phyloP scores from a whole-genome alignment of 2,329 filamentous ascomycete species.

The Aspergillus neoniger region DNA sequence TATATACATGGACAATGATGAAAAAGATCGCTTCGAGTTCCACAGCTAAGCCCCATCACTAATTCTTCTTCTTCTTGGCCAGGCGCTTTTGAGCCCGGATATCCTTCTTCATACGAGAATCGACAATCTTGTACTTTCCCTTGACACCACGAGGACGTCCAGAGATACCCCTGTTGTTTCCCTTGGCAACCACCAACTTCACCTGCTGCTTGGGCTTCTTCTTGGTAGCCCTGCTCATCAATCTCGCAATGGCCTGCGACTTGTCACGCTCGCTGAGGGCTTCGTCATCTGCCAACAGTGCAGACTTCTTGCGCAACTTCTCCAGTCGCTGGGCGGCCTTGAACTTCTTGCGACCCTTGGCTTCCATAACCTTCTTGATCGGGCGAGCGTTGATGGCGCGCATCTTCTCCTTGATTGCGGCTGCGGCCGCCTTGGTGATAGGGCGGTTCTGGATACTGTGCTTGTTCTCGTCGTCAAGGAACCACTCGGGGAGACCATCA shows the following conservation, averaged over 20 bases:
- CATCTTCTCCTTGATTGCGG: conserved; percentile 91
- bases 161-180: conserved; percentile 79
- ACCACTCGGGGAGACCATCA: conserved; percentile 95
- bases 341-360: conserved; percentile 94
- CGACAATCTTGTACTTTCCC: conserved; percentile 96
- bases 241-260: conserved; percentile 75
- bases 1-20: conserved; percentile 19
- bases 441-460: conserved; percentile 85
- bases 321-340: conserved; percentile 88
- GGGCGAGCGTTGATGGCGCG: conserved; percentile 91
- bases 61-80: conserved; percentile 68
- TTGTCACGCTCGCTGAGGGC: conserved; percentile 96
- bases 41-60: conserved; percentile 9
- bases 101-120: conserved; percentile 95
- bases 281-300: conserved; percentile 83
- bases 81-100: conserved; percentile 80
- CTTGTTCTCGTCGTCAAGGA: conserved; percentile 83
- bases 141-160: conserved; percentile 89
- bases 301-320: conserved; percentile 97
- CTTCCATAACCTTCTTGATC: conserved; percentile 98
- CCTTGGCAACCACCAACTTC: conserved; percentile 85
- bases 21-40: conserved; percentile 14
- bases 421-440: conserved; percentile 85
- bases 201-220: conserved; percentile 83
- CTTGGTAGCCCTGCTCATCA: conserved; percentile 79